Evolutionary conservation across 768 basidiomycete genomes (phyloP).

Genomic region (Leccinum arenicola): DNA sequence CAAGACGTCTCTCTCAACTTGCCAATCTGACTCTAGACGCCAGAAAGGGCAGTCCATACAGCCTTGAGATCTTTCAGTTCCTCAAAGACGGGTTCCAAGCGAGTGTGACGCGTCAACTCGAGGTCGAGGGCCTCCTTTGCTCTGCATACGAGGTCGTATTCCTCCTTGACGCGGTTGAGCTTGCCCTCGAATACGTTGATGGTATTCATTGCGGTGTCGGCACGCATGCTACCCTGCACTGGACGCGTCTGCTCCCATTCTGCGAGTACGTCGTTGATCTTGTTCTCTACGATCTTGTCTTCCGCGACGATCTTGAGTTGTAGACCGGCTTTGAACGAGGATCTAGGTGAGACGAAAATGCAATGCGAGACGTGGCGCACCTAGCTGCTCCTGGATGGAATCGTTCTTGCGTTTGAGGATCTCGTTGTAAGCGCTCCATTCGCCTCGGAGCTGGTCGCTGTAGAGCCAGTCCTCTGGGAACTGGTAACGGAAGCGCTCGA

Average conservation of each 20-base stretch:
- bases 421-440: slow-evolving; percentile 99
- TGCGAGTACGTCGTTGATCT: slow-evolving; percentile 82
- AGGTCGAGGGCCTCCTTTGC: slow-evolving; percentile 97
- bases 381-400: slow-evolving; percentile 96
- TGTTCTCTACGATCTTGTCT: slow-evolving; percentile 96
- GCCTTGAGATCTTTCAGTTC: slow-evolving; percentile 95
- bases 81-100: slow-evolving; percentile 91
- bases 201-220: slow-evolving; percentile 93
- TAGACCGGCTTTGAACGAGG: slow-evolving; percentile 66
- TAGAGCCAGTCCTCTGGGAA: slow-evolving; percentile 98
- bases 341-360: slow-evolving; percentile 5
- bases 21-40: slow-evolving; percentile 91
- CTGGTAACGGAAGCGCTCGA: slow-evolving; percentile 95
- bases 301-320: slow-evolving; percentile 99
- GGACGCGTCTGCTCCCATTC: slow-evolving; percentile 98
- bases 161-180: slow-evolving; percentile 84
- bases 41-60: slow-evolving; percentile 98
- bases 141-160: slow-evolving; percentile 91
- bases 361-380: slow-evolving; percentile 42
- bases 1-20: slow-evolving; percentile 87
- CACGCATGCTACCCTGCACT: slow-evolving; percentile 94
- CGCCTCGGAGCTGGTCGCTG: slow-evolving; percentile 93
- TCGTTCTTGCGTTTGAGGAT: slow-evolving; percentile 97
- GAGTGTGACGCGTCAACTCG: slow-evolving; percentile 84
- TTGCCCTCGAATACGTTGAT: slow-evolving; percentile 95